Conservation (phyloP, 2,329 filamentous ascomycete species). For the Pyrenophora teres region DNA sequence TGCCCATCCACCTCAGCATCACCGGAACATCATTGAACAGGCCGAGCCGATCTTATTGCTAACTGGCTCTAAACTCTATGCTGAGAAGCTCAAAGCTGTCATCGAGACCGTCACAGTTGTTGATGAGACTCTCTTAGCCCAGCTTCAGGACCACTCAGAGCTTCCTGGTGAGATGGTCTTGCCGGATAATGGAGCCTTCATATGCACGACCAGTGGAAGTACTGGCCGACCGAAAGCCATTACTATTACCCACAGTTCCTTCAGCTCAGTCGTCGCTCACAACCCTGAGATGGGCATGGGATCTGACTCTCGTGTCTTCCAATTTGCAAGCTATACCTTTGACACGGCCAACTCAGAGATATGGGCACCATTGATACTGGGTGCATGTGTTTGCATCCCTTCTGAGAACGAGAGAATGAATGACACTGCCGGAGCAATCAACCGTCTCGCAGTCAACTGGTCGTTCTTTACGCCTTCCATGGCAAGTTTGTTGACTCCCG, state of each 20-base stretch:
- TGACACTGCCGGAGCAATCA: constrained; percentile 42
- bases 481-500: constrained; percentile 25
- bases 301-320: constrained; percentile 52
- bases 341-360: constrained; percentile 59
- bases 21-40: not conserved
- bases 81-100: not conserved
- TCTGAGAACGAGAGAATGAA: constrained; percentile 58
- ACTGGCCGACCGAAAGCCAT: not conserved
- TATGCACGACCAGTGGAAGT: not conserved
- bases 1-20: constrained; percentile 9
- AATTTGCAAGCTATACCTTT: constrained; percentile 55
- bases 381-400: constrained; percentile 58
- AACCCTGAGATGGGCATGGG: constrained; percentile 52
- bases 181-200: not conserved
- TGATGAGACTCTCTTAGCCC: not conserved
- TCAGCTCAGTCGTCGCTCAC: not conserved
- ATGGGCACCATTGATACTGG: constrained; percentile 53
- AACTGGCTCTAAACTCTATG: not conserved
- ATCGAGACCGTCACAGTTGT: not conserved
- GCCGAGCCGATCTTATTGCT: not conserved
- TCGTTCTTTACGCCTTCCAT: constrained; percentile 8
- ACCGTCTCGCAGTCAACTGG: constrained; percentile 7
- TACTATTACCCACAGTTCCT: not conserved
- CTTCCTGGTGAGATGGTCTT: not conserved
- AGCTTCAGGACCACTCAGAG: not conserved